These are phyloP conservation scores for Turnera subulata DNA, from an alignment of 345 rosid species.

Conservation along the genomic window DNA sequence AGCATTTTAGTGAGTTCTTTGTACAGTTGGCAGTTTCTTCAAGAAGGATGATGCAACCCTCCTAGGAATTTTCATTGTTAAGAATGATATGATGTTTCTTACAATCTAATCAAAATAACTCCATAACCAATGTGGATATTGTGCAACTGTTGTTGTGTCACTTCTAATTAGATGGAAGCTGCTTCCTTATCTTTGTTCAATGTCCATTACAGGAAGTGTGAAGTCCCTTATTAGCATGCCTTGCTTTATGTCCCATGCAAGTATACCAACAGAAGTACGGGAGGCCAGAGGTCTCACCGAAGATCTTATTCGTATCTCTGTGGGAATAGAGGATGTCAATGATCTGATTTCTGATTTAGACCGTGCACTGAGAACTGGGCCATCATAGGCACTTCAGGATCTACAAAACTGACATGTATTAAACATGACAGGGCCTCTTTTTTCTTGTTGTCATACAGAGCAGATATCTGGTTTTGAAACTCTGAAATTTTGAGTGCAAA, in stretches of 20 bases:
- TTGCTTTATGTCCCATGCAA: slow-evolving; percentile 98
- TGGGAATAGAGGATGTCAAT: slow-evolving; percentile 89
- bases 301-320: slow-evolving; percentile 85
- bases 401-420: too few relatives aligned
- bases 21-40: too few relatives aligned
- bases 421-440: not conserved
- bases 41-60: too few relatives aligned
- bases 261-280: slow-evolving; percentile 72
- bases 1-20: too few relatives aligned
- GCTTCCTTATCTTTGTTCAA: not conserved
- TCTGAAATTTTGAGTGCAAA: too few relatives aligned
- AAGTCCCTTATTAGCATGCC: slow-evolving; percentile 98
- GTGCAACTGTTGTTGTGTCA: not conserved
- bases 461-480: too few relatives aligned
- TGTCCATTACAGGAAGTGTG: slow-evolving; percentile 62
- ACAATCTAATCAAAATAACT: too few relatives aligned
- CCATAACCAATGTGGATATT: too few relatives aligned
- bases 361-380: slow-evolving; percentile 62
- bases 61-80: too few relatives aligned
- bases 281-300: slow-evolving; percentile 90
- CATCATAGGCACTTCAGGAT: slow-evolving; percentile 28
- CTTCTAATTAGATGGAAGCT: not conserved
- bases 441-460: too few relatives aligned
- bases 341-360: slow-evolving; percentile 87
- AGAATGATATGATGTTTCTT: too few relatives aligned